phyloP scores from a whole-genome alignment of 176 grass and related monocot genomes.

The Saccharum officinarum region DNA sequence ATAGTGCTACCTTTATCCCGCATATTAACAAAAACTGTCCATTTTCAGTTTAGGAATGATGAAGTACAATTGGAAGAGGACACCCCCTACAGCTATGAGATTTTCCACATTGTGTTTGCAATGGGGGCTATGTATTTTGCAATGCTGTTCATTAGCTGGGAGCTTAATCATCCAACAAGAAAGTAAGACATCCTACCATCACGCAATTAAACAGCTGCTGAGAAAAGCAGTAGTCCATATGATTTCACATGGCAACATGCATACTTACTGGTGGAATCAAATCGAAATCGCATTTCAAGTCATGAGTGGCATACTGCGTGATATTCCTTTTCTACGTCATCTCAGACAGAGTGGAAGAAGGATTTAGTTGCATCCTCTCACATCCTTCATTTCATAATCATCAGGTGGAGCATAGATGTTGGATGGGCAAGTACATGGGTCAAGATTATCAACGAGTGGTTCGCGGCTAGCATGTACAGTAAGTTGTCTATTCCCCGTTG shows the following conservation, averaged over 20 bases:
- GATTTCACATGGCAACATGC: not conserved
- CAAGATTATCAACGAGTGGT: slow-evolving; percentile 86
- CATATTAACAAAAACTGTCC: slow-evolving; percentile 12
- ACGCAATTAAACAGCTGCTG: not conserved
- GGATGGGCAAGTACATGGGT: slow-evolving; percentile 93
- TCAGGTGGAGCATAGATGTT: slow-evolving; percentile 94
- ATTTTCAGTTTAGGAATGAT: slow-evolving; percentile 64
- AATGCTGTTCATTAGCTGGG: slow-evolving; percentile 97
- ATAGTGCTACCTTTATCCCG: not conserved
- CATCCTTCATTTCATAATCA: slow-evolving; percentile 41
- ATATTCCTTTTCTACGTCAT: not conserved
- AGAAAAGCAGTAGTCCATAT: not conserved
- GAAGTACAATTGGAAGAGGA: slow-evolving; percentile 59
- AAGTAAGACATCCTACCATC: slow-evolving; percentile 52
- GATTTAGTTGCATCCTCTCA: not conserved
- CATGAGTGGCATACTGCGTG: not conserved
- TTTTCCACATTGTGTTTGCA: slow-evolving; percentile 85
- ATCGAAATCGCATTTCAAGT: not conserved
- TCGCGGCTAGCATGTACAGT: slow-evolving; percentile 81
- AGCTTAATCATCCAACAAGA: slow-evolving; percentile 70
- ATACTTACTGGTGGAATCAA: not conserved
- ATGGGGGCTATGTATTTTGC: slow-evolving; percentile 96
- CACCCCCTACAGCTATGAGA: slow-evolving; percentile 67
- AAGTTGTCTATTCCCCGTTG: slow-evolving; percentile 24
- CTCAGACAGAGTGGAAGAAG: not conserved